phyloP scores from a whole-genome alignment of 495 filamentous ascomycete species.

The Xylaria cubensis region DNA sequence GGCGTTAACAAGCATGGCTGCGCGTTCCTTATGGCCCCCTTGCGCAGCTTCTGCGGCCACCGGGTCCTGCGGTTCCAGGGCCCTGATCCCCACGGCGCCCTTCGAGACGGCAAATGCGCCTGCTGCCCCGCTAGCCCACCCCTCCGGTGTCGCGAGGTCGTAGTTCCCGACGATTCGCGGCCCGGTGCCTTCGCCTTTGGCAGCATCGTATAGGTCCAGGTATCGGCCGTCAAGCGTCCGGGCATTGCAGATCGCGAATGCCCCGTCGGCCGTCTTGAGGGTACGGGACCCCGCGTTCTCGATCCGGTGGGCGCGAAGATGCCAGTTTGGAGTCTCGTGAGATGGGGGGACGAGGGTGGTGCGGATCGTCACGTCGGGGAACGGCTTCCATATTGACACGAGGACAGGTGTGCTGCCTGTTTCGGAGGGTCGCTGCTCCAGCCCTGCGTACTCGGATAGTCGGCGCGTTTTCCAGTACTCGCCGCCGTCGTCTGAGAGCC shows the following conservation, averaged over 20 bases:
- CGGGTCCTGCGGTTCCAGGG: slow-evolving; percentile 50
- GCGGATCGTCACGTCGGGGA: slow-evolving; percentile 66
- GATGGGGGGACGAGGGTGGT: slow-evolving; percentile 69
- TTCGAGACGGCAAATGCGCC: slow-evolving; percentile 69
- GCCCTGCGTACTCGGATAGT: slow-evolving; percentile 61
- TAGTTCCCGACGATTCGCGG: slow-evolving; percentile 63
- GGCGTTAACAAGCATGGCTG: slow-evolving; percentile 68
- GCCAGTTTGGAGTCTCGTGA: slow-evolving; percentile 65
- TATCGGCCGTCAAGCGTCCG: slow-evolving; percentile 63
- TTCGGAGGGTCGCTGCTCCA: slow-evolving; percentile 54
- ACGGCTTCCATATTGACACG: slow-evolving; percentile 71
- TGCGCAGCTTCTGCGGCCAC: slow-evolving; percentile 49
- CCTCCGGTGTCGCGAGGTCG: slow-evolving; percentile 61
- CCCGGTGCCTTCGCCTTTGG: slow-evolving; percentile 52
- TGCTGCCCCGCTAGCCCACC: slow-evolving; percentile 55
- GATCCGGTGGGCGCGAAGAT: slow-evolving; percentile 69
- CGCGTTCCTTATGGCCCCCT: slow-evolving; percentile 46
- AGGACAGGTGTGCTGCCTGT: slow-evolving; percentile 55
- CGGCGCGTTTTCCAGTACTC: slow-evolving; percentile 81
- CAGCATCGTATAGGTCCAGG: slow-evolving; percentile 57
- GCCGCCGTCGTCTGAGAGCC: slow-evolving; percentile 76
- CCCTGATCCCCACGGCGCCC: slow-evolving; percentile 74
- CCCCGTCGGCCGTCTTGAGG: slow-evolving; percentile 72
- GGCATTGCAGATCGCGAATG: slow-evolving; percentile 73
- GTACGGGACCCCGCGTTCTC: slow-evolving; percentile 55